Conservation (phyloP, 2,329 filamentous ascomycete species). For the Aspergillus vadensis region DNA sequence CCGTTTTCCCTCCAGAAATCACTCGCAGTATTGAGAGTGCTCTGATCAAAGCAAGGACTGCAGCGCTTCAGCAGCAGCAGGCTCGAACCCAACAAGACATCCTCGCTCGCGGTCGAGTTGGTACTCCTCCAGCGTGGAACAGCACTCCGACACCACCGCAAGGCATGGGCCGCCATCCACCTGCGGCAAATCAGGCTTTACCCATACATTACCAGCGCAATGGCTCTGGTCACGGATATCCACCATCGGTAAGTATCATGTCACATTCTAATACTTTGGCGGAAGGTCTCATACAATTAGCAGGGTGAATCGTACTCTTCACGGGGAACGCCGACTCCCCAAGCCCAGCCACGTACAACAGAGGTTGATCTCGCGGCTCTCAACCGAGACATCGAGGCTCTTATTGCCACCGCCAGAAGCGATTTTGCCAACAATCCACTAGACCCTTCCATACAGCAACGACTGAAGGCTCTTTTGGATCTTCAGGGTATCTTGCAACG, state of each 20-base stretch:
- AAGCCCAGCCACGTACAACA: slow-evolving; percentile 36
- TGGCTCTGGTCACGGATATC: slow-evolving; percentile 32
- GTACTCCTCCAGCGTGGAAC: slow-evolving; percentile 63
- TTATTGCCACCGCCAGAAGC: slow-evolving; percentile 71
- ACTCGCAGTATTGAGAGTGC: slow-evolving; percentile 93
- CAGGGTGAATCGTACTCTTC: slow-evolving; percentile 21
- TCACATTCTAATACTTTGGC: not conserved
- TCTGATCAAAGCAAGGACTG: slow-evolving; percentile 75
- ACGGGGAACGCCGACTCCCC: slow-evolving; percentile 31
- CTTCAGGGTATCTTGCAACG: slow-evolving; percentile 78
- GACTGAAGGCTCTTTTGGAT: slow-evolving; percentile 81
- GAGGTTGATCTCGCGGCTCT: slow-evolving; percentile 67
- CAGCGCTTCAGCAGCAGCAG: slow-evolving; percentile 53
- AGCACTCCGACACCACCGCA: slow-evolving; percentile 75
- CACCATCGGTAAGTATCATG: slow-evolving; percentile 21
- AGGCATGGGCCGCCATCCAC: slow-evolving; percentile 44
- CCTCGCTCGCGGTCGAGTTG: slow-evolving; percentile 54
- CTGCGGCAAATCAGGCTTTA: slow-evolving; percentile 26
- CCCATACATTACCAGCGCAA: slow-evolving; percentile 34
- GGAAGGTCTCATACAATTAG: slow-evolving; percentile 12
- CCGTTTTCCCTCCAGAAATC: slow-evolving; percentile 85
- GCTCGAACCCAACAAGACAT: slow-evolving; percentile 59
- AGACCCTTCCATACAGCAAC: slow-evolving; percentile 74
- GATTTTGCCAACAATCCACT: slow-evolving; percentile 75
- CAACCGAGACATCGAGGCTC: slow-evolving; percentile 77